A percentile compares a stretch with the other conserved stretches of the same genome.
Evolutionary conservation across 192 early-diverging fungal species (phyloP).

Genomic region (Coemansia sp.): DNA sequence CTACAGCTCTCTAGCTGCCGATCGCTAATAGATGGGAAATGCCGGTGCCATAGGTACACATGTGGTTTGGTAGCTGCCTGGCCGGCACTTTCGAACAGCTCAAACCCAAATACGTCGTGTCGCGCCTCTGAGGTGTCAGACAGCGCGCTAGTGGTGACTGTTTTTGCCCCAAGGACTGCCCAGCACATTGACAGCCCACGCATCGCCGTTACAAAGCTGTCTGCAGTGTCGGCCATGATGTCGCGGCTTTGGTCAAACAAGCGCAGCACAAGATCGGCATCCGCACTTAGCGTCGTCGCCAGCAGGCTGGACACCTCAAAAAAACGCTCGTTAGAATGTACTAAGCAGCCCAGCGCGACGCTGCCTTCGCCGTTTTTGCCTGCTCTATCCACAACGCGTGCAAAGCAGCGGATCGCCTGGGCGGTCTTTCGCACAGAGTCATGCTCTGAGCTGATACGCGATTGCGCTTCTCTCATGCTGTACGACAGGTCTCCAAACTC

Average conservation of each 20-base stretch:
- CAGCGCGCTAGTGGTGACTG: background rate
- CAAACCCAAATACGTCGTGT: background rate
- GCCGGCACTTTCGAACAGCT: conserved; percentile 5
- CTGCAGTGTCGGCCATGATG: background rate
- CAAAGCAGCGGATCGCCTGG: conserved; percentile 5
- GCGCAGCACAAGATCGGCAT: conserved; percentile 9
- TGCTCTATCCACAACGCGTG: background rate
- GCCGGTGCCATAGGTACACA: conserved; percentile 38
- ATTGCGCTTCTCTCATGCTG: conserved; percentile 17
- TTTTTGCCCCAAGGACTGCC: conserved; percentile 4
- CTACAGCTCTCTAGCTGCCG: background rate
- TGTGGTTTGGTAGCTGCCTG: background rate
- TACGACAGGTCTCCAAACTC: conserved; percentile 44
- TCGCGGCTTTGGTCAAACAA: conserved; percentile 9
- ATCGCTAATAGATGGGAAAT: conserved; percentile 14
- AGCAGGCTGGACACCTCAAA: conserved; percentile 19
- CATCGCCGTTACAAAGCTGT: conserved; percentile 10
- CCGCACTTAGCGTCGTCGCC: background rate
- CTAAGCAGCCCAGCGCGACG: background rate
- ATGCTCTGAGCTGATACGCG: conserved; percentile 1
- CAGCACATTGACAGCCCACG: conserved; percentile 6
- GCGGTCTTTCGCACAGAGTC: background rate
- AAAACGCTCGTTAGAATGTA: conserved; percentile 22
- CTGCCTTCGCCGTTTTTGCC: background rate
- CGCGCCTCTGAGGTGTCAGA: background rate